phyloP scores from a whole-genome alignment of 129 eudicot species.

The Lactuca saligna region DNA sequence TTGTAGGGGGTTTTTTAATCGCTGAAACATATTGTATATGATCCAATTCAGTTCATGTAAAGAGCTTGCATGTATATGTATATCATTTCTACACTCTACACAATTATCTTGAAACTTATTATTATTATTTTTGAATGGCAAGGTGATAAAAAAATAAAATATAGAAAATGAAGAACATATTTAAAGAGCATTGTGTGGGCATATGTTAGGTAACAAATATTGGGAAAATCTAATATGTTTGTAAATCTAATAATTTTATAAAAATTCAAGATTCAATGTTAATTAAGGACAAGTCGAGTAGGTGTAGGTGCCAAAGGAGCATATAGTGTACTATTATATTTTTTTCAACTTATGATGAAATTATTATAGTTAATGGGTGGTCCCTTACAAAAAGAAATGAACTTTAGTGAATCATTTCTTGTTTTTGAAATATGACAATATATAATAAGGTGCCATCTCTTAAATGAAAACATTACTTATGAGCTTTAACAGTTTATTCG shows the following conservation, averaged over 20 bases:
- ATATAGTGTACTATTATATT: background rate
- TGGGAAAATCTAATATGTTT: background rate
- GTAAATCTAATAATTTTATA: background rate
- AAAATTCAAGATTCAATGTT: background rate
- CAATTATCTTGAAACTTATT: background rate
- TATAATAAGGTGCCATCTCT: no score
- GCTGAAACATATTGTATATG: slow-evolving; percentile 24
- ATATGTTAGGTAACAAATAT: background rate
- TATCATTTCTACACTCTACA: background rate
- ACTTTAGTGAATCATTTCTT: no score
- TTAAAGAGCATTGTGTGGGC: background rate
- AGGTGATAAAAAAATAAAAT: no score
- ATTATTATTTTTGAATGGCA: no score
- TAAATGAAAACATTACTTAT: no score
- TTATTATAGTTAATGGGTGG: no score
- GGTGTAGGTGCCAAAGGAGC: no score
- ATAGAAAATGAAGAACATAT: background rate
- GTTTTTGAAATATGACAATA: no score
- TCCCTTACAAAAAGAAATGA: no score
- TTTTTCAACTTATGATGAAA: no score
- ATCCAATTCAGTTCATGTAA: background rate
- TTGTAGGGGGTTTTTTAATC: background rate
- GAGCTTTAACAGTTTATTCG: no score
- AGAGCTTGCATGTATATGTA: background rate
- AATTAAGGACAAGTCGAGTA: background rate